Evolutionary conservation across 495 filamentous ascomycete species (phyloP), one percentile per base, ranked within the genome.

Genomic region (Penicillium fimorum): DNA sequence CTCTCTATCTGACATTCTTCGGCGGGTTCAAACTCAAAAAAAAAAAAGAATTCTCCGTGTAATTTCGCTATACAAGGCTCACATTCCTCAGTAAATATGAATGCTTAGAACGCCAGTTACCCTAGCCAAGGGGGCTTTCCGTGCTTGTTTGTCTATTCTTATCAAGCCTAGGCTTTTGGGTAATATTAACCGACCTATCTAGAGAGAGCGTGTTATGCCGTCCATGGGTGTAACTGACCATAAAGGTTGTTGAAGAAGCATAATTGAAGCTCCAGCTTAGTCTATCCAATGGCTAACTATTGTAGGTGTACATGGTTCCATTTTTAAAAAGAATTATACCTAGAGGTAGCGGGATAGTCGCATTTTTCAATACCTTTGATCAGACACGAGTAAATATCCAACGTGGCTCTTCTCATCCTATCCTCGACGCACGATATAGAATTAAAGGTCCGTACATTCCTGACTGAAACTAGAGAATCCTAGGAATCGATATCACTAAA

Each of bases 361-460:
- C 32, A 47, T 54, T 47, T 15, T 29, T 38, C 9, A 6, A 13
- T 22, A 7, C 40, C 15, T 18, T 46, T 5, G 5, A 11, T 20
- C 17, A 37, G 1, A 27, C 32, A 22, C 7, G 33, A 20, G 2
- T 17, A 37, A 46, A 29, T 29, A 45, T 27, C 32, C 32, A 2
- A 38, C 5, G 6, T 6, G 11, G 5, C 5, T 20, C 33, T 25
- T 2, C 10, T 12, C 18, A 22, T 17, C 22, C 42, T 11, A 13
- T 38, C 6, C 2, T 8, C 1, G 24, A 18, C n/a, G 24, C 25
- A 4, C 13, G 15, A 32, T 10, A 33, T 47, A 12, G 20, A 22
- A 45, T 46, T 29, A 40, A 25, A 54, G 32, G 52, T 4, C 27
- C 11, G 11, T 17, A 40, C 52, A 54, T 54, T 54, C 52, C 42